These are phyloP conservation scores for Gastrolobium villosum DNA, from an alignment of 306 rosid genomes.

Conservation along the genomic window DNA sequence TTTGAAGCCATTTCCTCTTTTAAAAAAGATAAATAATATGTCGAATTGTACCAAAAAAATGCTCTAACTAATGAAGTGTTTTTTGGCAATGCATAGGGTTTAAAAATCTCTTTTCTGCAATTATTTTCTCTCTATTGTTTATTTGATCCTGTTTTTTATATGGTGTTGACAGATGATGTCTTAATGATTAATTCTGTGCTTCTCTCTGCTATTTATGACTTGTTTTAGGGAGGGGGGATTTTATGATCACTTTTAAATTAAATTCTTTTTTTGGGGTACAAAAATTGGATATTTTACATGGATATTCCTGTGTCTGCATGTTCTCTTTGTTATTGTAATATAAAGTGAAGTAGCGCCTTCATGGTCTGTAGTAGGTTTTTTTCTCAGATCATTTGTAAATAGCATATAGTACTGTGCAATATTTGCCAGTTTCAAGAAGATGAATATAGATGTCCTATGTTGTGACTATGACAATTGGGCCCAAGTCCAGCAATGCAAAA, in stretches of 20 bases:
- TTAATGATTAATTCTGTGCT: neutral
- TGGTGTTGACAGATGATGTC: neutral
- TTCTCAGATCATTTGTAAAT: conserved; percentile 6
- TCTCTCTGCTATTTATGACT: neutral
- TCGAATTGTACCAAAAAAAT: neutral
- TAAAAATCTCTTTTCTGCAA: neutral
- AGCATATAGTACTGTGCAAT: neutral
- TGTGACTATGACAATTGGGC: no score
- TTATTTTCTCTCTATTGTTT: neutral
- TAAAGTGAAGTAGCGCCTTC: neutral
- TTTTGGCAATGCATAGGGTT: conserved; percentile 2
- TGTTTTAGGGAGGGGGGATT: neutral
- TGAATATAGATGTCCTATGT: neutral
- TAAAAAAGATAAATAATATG: neutral
- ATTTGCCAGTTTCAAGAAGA: neutral
- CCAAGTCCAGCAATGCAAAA: no score
- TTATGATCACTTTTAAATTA: neutral
- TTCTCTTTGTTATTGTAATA: neutral
- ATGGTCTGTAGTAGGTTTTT: neutral
- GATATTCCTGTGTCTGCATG: neutral
- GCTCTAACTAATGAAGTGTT: neutral
- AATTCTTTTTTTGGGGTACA: neutral
- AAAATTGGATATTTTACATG: no score
- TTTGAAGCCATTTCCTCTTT: neutral
- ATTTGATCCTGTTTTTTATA: neutral